phyloP scores from a whole-genome alignment of 1,284 basidiomycete species.

The Papiliotrema nemorosa region DNA sequence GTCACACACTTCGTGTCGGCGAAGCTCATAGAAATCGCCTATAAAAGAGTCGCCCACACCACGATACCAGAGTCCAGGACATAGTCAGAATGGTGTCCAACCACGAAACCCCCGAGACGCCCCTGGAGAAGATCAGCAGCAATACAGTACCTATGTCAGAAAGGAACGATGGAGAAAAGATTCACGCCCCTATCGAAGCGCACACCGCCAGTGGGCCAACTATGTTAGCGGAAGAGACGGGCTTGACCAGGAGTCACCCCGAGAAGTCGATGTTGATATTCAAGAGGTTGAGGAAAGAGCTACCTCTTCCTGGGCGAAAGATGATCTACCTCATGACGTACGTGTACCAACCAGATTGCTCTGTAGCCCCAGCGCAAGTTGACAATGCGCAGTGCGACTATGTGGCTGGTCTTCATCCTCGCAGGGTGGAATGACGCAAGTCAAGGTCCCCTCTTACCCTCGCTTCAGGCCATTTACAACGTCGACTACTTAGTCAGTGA shows the following conservation, averaged over 20 bases:
- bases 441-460: slow-evolving; percentile 60
- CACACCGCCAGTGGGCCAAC: slow-evolving; percentile 5
- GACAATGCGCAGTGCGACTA: slow-evolving; percentile 6
- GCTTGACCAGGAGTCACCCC: not conserved
- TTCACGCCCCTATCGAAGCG: slow-evolving; percentile 4
- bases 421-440: slow-evolving; percentile 63
- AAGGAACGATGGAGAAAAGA: not conserved
- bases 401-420: slow-evolving; percentile 46
- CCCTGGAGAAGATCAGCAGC: not conserved
- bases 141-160: not conserved
- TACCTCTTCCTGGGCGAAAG: slow-evolving; percentile 19
- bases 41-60: no score
- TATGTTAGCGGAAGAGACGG: not conserved
- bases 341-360: slow-evolving; percentile 6
- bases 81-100: not conserved
- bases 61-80: no score
- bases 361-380: not conserved
- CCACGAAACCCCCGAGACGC: not conserved
- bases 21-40: no score
- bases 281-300: slow-evolving; percentile 19
- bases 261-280: slow-evolving; percentile 10
- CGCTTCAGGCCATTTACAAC: slow-evolving; percentile 56
- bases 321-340: slow-evolving; percentile 30
- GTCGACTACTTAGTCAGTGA: slow-evolving; percentile 40
- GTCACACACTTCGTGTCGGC: no score